Base-by-base conservation (phyloP, 164 flowering plant genomes). In the Pachysandra terminalis region DNA sequence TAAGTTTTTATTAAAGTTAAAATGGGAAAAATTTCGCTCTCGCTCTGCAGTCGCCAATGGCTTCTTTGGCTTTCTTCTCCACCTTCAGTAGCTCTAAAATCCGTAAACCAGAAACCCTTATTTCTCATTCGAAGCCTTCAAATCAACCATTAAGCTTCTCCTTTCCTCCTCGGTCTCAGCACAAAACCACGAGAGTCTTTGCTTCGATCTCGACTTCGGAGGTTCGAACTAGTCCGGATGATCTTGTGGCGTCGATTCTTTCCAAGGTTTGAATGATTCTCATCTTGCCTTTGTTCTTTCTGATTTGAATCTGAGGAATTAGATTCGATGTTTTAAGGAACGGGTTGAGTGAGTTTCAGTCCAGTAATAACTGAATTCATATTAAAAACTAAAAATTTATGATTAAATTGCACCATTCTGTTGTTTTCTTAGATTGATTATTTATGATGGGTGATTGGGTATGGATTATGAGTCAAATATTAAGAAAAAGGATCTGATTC, bases 241-340 rank as follows among this genome's bases (percentile, higher is more conserved):
- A 81, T 66, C 83, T 87, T 48, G 87, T 85, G 10, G 54, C 73
- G 24, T 77, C 88, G 7, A 83, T 87, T 64, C 80, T 87, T 65
- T 85, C 87, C 68, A 87, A 85, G 91, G 91, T 87, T 24, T 19
- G 54, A 14, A 37, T 60, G 8, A 14, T 28, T 57, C 37, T 32
- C 25, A 12, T 35, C 41, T n/a, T 65, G 41, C 37, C 16, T 19
- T 35, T 56, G 19, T 19, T 40, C 26, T 59, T 32, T 59, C 41
- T 23, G 19, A 13, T 48, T 57, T 9, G 10, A 61, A 23, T 22
- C 7, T 61, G 12, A 9, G 51, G 27, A n/a, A 28, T 51, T 23
- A 56, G 23, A 5, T 56, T 56, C 15, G 10, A 45, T 45, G 51
- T 12, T 12, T 15, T 45, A 45, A n/a, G n/a, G n/a, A n/a, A n/a